phyloP scores from a whole-genome alignment of 2,329 filamentous ascomycete genomes.

The Aspergillus transmontanensis region DNA sequence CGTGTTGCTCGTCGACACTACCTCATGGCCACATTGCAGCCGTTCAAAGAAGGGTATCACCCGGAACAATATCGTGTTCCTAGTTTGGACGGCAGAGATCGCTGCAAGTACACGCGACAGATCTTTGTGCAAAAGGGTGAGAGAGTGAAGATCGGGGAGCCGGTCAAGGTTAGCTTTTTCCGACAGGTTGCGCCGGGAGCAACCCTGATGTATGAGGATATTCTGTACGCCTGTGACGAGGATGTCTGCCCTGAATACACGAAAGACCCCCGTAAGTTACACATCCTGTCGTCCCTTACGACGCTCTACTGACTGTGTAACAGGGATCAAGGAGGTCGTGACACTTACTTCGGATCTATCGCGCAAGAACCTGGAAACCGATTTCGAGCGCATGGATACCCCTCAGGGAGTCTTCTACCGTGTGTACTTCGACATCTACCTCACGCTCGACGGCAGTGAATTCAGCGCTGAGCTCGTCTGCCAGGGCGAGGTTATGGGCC shows the following conservation, averaged over 20 bases:
- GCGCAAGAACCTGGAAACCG: slow-evolving; percentile 97
- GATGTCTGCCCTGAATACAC: slow-evolving; percentile 98
- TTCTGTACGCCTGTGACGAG: slow-evolving; percentile 95
- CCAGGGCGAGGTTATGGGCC: slow-evolving; percentile 98
- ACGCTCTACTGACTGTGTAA: slow-evolving; percentile 7
- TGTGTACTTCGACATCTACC: slow-evolving; percentile 69
- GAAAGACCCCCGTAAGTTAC: slow-evolving; percentile 91
- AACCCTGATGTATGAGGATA: slow-evolving; percentile 99
- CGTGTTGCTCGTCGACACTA: slow-evolving; percentile 97
- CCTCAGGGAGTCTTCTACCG: slow-evolving; percentile 96
- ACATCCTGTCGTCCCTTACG: slow-evolving; percentile 2
- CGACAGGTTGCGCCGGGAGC: slow-evolving; percentile 94
- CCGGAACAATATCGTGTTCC: slow-evolving; percentile 97
- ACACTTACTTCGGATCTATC: slow-evolving; percentile 96
- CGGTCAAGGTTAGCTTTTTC: slow-evolving; percentile 98
- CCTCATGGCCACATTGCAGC: slow-evolving; percentile 97
- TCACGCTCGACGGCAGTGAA: slow-evolving; percentile 94
- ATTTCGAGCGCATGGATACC: slow-evolving; percentile 99
- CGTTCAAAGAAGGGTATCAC: slow-evolving; percentile 98
- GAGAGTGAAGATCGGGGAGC: slow-evolving; percentile 98
- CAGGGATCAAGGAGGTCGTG: slow-evolving; percentile 98
- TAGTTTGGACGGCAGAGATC: slow-evolving; percentile 92
- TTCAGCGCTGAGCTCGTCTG: slow-evolving; percentile 99
- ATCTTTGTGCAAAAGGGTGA: slow-evolving; percentile 99
- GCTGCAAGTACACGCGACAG: slow-evolving; percentile 97